Evolutionary conservation across 2,329 filamentous ascomycete genomes (phyloP), one percentile per base, ranked within the genome.

Genomic region (Elsinoe batatas): DNA sequence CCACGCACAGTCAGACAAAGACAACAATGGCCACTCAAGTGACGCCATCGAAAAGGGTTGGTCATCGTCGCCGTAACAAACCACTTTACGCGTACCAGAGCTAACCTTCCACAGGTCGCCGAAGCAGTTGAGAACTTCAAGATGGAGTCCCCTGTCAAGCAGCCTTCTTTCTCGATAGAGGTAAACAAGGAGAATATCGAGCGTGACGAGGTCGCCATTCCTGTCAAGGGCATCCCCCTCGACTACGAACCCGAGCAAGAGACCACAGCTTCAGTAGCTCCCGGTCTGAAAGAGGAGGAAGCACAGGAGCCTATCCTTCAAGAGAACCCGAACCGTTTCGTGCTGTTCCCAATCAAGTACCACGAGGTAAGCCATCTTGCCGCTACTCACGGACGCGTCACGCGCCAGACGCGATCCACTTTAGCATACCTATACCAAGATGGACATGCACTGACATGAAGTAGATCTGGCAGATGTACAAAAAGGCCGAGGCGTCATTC

Each of bases 401-500:
- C 75, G 72, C 72, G 63, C 64, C 66, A 64, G 57, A 84, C 86
- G 86, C 84, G 85, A 88, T 79, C 79, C 86, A 79, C 85, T 37
- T 20, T 43, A 40, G 32, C 46, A 38, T 38, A 46, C 2, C 33
- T 38, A 44, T 12, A 54, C 3, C 32, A 36, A 37, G 18, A 18
- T 26, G 49, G 42, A 65, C 74, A 79, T 69, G 80, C 69, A 57
- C 36, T 35, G 18, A 49, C 33, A 43, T 26, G 32, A 43, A 44
- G 70, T 65, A 96, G 91, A 94, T 96, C 74, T 98, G 93, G 93
- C 91, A 97, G 75, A 97, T 97, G 91, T 98, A 98, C 83, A 98
- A 98, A 84, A 97, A 97, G 79, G 91, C 91, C 63, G 91, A 98
- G 74, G 93, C 93, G 54, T 97, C 93, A 42, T 98, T 98, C 85